These are phyloP conservation scores for Colletotrichum costaricense DNA, from an alignment of 2,329 filamentous ascomycete genomes.

Conservation along the genomic window DNA sequence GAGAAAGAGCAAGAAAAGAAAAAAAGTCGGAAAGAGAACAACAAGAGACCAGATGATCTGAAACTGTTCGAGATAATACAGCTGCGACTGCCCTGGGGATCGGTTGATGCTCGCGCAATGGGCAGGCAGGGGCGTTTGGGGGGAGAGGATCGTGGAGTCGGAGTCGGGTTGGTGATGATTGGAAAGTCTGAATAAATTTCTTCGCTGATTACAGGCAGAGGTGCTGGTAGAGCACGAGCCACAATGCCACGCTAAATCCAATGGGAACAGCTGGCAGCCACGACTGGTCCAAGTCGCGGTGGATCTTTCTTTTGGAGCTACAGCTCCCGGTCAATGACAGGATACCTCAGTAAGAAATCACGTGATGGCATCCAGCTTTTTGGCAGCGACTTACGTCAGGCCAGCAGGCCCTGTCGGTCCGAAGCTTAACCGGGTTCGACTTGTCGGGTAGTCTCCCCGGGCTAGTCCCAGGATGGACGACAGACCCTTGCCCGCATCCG, in stretches of 20 bases:
- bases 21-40: conserved; percentile 37
- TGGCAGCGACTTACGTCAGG: background rate
- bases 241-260: conserved; percentile 21
- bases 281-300: conserved; percentile 4
- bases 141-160: conserved; percentile 25
- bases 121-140: conserved; percentile 28
- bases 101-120: conserved; percentile 30
- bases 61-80: background rate
- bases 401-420: conserved; percentile 10
- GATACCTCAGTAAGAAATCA: background rate
- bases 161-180: conserved; percentile 22
- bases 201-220: conserved; percentile 34
- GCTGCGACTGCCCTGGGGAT: conserved; percentile 23
- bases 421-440: conserved; percentile 26
- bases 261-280: conserved; percentile 23
- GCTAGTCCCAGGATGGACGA: conserved; percentile 3
- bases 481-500: conserved; percentile 31
- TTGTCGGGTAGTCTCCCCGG: conserved; percentile 3
- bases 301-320: conserved; percentile 6
- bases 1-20: conserved; percentile 37
- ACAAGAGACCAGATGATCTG: conserved; percentile 21
- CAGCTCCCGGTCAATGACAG: background rate
- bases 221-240: conserved; percentile 35
- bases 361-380: background rate
- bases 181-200: conserved; percentile 38